Conservation (phyloP, 2,329 filamentous ascomycete genomes). For the Diaporthe longicolla region DNA sequence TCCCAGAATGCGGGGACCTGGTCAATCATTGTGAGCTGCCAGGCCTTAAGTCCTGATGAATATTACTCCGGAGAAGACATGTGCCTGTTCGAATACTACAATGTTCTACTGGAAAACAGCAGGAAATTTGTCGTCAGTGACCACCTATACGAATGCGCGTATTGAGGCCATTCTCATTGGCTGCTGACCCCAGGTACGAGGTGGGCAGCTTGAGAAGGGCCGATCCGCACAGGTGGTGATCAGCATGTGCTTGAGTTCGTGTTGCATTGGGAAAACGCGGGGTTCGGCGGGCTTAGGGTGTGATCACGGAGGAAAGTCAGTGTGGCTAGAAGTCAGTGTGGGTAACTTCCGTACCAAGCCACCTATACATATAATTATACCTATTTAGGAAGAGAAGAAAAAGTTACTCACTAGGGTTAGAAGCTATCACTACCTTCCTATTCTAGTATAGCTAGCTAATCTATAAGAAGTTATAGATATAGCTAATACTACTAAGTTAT, state of each 20-base stretch:
- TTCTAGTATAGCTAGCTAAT: too few species aligned
- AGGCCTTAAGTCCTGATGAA: not conserved
- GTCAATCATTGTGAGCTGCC: not conserved
- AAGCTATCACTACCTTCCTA: too few species aligned
- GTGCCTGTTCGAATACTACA: not conserved
- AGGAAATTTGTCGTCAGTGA: not conserved
- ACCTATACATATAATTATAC: too few species aligned
- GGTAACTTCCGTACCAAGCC: too few species aligned
- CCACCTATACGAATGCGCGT: not conserved
- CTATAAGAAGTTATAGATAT: too few species aligned
- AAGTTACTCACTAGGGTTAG: too few species aligned
- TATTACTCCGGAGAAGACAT: too few species aligned
- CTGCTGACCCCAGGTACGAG: not conserved
- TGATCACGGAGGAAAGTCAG: too few species aligned
- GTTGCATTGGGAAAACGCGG: not conserved
- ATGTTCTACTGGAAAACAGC: not conserved
- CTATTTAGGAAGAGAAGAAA: too few species aligned
- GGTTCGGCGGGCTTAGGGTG: too few species aligned
- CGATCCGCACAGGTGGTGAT: not conserved
- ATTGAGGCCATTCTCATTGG: not conserved
- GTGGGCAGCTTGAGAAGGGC: not conserved
- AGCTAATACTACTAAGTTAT: too few species aligned
- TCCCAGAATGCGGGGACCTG: constrained; percentile 3
- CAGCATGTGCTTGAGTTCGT: not conserved
- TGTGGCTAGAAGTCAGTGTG: too few species aligned